These are phyloP conservation scores for Trifolium dubium DNA, from an alignment of 306 rosid genomes.

Conservation along the genomic window DNA sequence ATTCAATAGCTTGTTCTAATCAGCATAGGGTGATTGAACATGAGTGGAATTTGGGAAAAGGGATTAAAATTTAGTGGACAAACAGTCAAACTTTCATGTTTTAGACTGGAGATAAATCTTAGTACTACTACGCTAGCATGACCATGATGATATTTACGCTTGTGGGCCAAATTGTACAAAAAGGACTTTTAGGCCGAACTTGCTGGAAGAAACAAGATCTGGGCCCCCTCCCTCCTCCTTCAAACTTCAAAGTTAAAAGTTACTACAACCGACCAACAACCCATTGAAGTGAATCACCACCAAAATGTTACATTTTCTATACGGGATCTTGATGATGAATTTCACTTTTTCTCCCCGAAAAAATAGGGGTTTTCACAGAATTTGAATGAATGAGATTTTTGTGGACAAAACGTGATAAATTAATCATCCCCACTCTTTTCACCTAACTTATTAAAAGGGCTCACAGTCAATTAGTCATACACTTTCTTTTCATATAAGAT, in stretches of 20 bases:
- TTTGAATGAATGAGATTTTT: background rate
- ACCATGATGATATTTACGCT: conserved; percentile 23
- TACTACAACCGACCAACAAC: background rate
- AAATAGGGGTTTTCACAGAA: background rate
- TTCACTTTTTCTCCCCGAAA: background rate
- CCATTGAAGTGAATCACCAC: background rate
- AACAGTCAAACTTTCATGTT: background rate
- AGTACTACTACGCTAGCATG: background rate
- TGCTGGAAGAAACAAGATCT: conserved; percentile 38
- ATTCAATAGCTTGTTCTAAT: no score
- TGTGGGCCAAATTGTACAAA: conserved; percentile 26
- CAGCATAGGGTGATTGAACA: background rate
- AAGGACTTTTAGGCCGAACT: conserved; percentile 17
- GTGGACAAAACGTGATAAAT: background rate
- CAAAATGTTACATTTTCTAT: background rate
- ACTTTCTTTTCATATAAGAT: no score
- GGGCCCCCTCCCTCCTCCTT: conserved; percentile 14
- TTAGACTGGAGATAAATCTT: background rate
- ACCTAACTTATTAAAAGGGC: background rate
- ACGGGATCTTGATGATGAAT: background rate
- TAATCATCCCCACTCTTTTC: background rate
- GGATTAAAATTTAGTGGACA: background rate
- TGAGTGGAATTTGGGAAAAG: background rate
- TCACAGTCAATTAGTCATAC: no score
- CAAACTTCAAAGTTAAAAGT: background rate